Base-by-base conservation (phyloP, 306 rosid genomes). In the Casuarina cunninghamiana region DNA sequence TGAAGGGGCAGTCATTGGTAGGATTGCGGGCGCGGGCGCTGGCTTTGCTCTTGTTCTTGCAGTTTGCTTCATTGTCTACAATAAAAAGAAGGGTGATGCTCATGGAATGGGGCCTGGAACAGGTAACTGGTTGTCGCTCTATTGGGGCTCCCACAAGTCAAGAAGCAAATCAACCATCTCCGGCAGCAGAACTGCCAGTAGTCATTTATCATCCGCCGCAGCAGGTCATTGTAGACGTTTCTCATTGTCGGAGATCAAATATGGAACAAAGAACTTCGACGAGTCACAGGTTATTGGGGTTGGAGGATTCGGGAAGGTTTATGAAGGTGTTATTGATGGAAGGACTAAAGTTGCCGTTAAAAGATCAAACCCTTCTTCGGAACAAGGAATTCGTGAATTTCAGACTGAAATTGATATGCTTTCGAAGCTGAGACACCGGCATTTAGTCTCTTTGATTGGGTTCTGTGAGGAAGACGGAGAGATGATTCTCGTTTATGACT, bases 281-380 rank as follows among this genome's bases (percentile, higher is more conserved):
- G 91, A 88, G 78, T 73, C 87, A 42, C 79, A 76, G 57, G 89
- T 88, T 10, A 88, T 88, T 76, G 91, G 91, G 50, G 91, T 88
- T 76, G 91, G 91, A 81, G 91, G 91, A 37, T 88, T 88, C 48
- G 89, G 89, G 43, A 88, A 88, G 84, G 91, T 88, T 2, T 57
- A 57, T 13, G 26, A 57, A 13, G 87, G 80, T 4, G 76, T 55
- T 26, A 87, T 87, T 19, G 88, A 87, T 51, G 85, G 78, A 3
- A 87, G 85, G 39, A 84, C 81, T 0, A 84, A 61, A 4, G 87
- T 87, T 1, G 90, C 90, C 0, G 83, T 87, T 3, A 87, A 87
- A 65, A 55, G 90, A 41, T 88, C 88, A 58, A 84, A 87, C 39
- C 87, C 88, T 0, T 88, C 83, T 62, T 87, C 90, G 0, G 88